phyloP scores from a whole-genome alignment of 2,329 filamentous ascomycete species.

The Colletotrichum lupini region DNA sequence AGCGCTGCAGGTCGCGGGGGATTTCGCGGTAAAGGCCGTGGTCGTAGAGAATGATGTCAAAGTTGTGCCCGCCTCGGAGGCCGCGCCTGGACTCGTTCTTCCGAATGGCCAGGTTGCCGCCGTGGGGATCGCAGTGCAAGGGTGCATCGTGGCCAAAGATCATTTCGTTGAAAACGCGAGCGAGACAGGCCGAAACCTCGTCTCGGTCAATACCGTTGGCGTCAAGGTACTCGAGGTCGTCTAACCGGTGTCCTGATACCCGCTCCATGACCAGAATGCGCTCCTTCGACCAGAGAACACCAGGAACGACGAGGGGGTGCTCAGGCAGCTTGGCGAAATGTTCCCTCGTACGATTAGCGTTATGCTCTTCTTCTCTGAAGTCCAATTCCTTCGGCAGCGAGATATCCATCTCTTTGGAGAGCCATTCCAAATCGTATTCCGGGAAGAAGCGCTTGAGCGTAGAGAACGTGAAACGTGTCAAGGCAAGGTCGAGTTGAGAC shows the following conservation, averaged over 20 bases:
- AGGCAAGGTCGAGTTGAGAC: constrained; percentile 85
- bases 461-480: constrained; percentile 90
- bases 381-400: constrained; percentile 93
- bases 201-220: constrained; percentile 89
- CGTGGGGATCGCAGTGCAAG: constrained; percentile 96
- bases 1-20: constrained; percentile 78
- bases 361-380: constrained; percentile 86
- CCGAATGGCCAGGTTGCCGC: constrained; percentile 93
- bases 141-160: constrained; percentile 92
- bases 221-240: constrained; percentile 90
- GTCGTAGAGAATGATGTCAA: constrained; percentile 96
- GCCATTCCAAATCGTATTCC: constrained; percentile 97
- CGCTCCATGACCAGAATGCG: constrained; percentile 96
- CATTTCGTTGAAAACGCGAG: constrained; percentile 99
- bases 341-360: constrained; percentile 81
- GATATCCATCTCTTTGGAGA: constrained; percentile 91
- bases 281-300: constrained; percentile 88
- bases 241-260: constrained; percentile 85
- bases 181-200: constrained; percentile 91
- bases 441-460: constrained; percentile 94
- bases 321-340: constrained; percentile 82
- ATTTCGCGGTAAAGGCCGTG: constrained; percentile 97
- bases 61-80: constrained; percentile 72
- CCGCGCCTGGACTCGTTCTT: constrained; percentile 72
- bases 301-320: constrained; percentile 87